Percentiles rank a stretch among this genome's conserved stretches.
Evolutionary conservation across 2,329 filamentous ascomycete species (phyloP).

Genomic region (Penicillium occitanis): DNA sequence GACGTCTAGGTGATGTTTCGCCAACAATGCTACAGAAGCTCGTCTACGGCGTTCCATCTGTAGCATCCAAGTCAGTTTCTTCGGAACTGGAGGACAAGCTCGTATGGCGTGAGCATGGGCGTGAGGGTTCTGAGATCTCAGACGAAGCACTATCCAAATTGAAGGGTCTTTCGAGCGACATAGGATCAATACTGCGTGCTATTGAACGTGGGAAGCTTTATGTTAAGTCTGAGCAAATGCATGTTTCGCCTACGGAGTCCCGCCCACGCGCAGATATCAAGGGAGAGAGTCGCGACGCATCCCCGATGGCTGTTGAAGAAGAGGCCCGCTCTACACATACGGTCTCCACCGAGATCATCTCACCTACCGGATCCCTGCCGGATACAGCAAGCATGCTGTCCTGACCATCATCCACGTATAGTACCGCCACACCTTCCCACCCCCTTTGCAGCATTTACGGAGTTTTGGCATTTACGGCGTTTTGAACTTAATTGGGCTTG

Average conservation of each 20-base stretch:
- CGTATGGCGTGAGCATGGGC: constrained; percentile 33
- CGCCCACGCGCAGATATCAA: constrained; percentile 26
- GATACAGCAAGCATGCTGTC: constrained; percentile 15
- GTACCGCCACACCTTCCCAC: not conserved
- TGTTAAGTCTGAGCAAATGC: constrained; percentile 30
- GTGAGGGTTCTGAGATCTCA: constrained; percentile 34
- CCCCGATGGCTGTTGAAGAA: constrained; percentile 27
- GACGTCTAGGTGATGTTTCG: constrained; percentile 34
- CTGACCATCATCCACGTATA: not conserved
- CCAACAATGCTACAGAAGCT: constrained; percentile 34
- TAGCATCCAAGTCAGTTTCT: constrained; percentile 35
- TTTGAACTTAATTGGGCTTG: not conserved
- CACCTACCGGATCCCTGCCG: constrained; percentile 11
- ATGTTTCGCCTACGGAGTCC: constrained; percentile 37
- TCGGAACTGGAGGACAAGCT: constrained; percentile 37
- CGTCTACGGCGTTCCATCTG: constrained; percentile 33
- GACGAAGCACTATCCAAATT: constrained; percentile 42
- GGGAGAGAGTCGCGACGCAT: constrained; percentile 23
- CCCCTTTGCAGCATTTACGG: not conserved
- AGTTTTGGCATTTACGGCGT: constrained; percentile 4
- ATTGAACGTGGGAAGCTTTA: constrained; percentile 38
- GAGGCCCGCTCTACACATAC: constrained; percentile 22
- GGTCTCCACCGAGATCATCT: constrained; percentile 18
- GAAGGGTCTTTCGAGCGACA: constrained; percentile 39
- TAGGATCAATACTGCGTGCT: constrained; percentile 36